Evolutionary conservation across 257 asterid genomes (phyloP).

Genomic region (Capsicum rhomboideum): DNA sequence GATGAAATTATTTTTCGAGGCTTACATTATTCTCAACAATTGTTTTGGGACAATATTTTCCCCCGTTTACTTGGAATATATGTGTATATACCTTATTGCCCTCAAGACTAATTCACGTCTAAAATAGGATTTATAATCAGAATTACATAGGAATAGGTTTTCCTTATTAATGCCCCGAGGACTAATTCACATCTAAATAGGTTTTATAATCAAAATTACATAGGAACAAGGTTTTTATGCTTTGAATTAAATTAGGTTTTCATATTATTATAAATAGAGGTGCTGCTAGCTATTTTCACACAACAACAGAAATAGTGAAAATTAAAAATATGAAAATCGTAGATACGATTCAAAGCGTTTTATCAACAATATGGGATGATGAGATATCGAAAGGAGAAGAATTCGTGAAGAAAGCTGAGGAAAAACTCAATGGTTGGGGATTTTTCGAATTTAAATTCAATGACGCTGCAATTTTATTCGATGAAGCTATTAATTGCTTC

Average conservation of each 20-base stretch:
- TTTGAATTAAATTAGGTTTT: not conserved
- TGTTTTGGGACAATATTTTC: too few species aligned
- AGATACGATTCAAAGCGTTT: too few species aligned
- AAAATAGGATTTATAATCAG: not conserved
- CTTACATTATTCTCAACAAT: too few species aligned
- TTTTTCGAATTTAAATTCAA: conserved; percentile 66
- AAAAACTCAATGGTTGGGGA: conserved; percentile 70
- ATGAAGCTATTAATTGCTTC: conserved; percentile 71
- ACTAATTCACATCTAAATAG: not conserved
- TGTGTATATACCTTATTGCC: not conserved
- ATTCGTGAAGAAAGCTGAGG: conserved; percentile 69
- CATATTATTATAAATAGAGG: not conserved
- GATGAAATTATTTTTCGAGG: too few species aligned
- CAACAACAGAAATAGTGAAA: too few species aligned
- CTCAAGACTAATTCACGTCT: not conserved
- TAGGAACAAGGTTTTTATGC: not conserved
- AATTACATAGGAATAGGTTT: not conserved
- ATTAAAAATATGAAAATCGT: too few species aligned
- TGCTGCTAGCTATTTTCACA: not conserved
- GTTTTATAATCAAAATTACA: not conserved
- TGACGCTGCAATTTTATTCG: conserved; percentile 80
- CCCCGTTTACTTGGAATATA: too few species aligned
- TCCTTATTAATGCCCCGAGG: not conserved
- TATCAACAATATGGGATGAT: conserved; percentile 11
- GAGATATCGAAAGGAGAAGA: conserved; percentile 57